phyloP scores from a whole-genome alignment of 2,329 filamentous ascomycete species.

The Aspergillus clavatus region DNA sequence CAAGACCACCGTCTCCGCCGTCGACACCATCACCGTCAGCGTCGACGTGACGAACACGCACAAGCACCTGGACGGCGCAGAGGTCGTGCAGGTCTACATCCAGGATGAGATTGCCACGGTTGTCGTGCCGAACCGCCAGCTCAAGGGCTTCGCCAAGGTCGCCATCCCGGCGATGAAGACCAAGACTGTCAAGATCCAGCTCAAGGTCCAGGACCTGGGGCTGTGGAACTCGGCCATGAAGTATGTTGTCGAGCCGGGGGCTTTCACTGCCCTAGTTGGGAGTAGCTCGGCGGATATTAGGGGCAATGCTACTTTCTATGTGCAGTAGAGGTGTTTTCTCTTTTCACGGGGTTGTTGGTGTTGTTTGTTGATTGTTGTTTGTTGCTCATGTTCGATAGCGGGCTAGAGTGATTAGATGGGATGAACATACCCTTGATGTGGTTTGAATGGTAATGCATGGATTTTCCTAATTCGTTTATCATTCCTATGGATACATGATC shows the following conservation, averaged over 20 bases:
- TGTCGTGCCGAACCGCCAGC: conserved; percentile 59
- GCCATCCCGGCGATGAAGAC: conserved; percentile 56
- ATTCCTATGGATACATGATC: too few species aligned
- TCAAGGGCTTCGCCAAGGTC: conserved; percentile 66
- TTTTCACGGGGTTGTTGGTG: background rate
- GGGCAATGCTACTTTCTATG: conserved; percentile 30
- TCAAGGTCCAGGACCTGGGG: conserved; percentile 49
- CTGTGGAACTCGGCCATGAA: conserved; percentile 58
- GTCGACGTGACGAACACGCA: conserved; percentile 59
- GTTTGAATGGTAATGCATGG: too few species aligned
- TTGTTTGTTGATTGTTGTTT: too few species aligned
- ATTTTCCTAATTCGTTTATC: too few species aligned
- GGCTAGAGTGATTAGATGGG: too few species aligned
- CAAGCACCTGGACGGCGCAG: conserved; percentile 53
- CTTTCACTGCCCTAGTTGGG: conserved; percentile 60
- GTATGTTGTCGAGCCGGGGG: conserved; percentile 69
- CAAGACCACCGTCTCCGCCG: conserved; percentile 46
- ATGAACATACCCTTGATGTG: too few species aligned
- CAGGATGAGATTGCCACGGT: conserved; percentile 59
- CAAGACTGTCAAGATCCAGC: conserved; percentile 48
- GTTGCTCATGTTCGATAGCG: too few species aligned
- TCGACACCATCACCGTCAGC: conserved; percentile 54
- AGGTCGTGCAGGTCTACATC: conserved; percentile 66
- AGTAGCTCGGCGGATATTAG: conserved; percentile 39
- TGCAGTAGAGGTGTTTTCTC: conserved; percentile 10